Percentiles rank a stretch among this genome's conserved stretches.
phyloP scores from a whole-genome alignment of 805 yeast species.

The Sungouiozyma intestinalis region DNA sequence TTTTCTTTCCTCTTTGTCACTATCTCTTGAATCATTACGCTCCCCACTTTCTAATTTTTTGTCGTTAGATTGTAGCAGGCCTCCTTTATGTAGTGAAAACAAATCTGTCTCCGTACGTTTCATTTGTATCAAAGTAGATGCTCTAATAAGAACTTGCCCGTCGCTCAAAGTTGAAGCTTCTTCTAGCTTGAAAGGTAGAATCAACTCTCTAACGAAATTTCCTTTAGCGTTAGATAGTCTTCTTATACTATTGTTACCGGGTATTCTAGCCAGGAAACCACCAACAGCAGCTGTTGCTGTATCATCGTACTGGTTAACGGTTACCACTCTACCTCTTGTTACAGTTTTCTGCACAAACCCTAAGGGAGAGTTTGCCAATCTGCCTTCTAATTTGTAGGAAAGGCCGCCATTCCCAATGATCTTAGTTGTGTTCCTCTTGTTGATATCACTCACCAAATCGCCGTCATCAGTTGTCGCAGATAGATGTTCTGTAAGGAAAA shows the following conservation, averaged over 20 bases:
- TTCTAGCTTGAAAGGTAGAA: constrained; percentile 34
- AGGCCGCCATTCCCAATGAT: constrained; percentile 70
- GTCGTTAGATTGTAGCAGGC: background rate
- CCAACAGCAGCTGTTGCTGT: constrained; percentile 47
- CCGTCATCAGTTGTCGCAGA: constrained; percentile 6
- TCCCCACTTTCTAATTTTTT: constrained; percentile 5
- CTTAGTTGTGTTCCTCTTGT: constrained; percentile 10
- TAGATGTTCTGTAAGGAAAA: constrained; percentile 28
- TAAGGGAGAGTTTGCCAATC: constrained; percentile 58
- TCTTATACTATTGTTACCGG: constrained; percentile 27
- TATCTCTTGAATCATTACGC: constrained; percentile 4
- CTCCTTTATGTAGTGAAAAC: background rate
- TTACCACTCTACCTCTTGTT: constrained; percentile 55
- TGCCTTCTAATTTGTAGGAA: constrained; percentile 57
- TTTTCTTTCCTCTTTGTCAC: background rate
- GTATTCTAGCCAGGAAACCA: constrained; percentile 35
- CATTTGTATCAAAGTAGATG: background rate
- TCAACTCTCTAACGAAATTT: constrained; percentile 36
- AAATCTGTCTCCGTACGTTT: background rate
- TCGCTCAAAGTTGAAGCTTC: constrained; percentile 30
- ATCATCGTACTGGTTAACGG: constrained; percentile 22
- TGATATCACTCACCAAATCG: background rate
- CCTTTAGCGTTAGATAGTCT: constrained; percentile 26
- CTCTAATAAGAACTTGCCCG: constrained; percentile 24
- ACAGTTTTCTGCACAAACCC: constrained; percentile 47